Conservation (phyloP, 306 rosid genomes). For the Boehmeria nivea region DNA sequence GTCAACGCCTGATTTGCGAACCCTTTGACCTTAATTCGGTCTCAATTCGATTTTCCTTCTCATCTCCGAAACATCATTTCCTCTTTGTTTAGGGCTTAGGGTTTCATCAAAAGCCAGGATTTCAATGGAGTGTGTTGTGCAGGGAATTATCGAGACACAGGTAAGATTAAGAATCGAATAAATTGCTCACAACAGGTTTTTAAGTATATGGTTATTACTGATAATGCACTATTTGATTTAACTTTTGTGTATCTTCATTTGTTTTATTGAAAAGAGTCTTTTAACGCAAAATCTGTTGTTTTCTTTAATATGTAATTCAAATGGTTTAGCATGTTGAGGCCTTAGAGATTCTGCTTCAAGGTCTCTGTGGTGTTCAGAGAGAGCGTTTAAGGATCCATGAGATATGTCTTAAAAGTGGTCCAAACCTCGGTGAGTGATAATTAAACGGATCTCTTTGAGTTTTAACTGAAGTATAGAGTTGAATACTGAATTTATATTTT, state of each 20-base stretch:
- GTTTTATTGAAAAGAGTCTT: neutral
- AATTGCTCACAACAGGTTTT: neutral
- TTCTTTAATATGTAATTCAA: constrained; percentile 16
- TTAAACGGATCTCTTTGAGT: neutral
- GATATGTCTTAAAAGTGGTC: constrained; percentile 81
- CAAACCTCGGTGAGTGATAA: constrained; percentile 54
- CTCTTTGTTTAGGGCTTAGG: neutral
- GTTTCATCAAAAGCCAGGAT: constrained; percentile 2
- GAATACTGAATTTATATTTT: neutral
- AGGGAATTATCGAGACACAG: constrained; percentile 90
- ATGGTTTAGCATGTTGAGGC: constrained; percentile 90
- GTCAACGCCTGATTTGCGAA: too few relatives aligned
- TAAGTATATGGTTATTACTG: too few relatives aligned
- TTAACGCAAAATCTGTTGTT: neutral
- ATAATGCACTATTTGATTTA: too few relatives aligned
- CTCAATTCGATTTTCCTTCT: too few relatives aligned
- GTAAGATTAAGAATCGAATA: constrained; percentile 19
- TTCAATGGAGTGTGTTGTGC: constrained; percentile 91
- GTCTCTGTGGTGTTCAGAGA: constrained; percentile 83
- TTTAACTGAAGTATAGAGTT: neutral
- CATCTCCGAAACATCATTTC: too few relatives aligned
- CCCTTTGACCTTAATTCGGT: too few relatives aligned
- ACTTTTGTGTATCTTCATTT: neutral
- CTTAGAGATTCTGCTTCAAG: constrained; percentile 94
- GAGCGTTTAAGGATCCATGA: constrained; percentile 82